phyloP scores from a whole-genome alignment of 2,329 filamentous ascomycete species.

The Cladophialophora yegresii region DNA sequence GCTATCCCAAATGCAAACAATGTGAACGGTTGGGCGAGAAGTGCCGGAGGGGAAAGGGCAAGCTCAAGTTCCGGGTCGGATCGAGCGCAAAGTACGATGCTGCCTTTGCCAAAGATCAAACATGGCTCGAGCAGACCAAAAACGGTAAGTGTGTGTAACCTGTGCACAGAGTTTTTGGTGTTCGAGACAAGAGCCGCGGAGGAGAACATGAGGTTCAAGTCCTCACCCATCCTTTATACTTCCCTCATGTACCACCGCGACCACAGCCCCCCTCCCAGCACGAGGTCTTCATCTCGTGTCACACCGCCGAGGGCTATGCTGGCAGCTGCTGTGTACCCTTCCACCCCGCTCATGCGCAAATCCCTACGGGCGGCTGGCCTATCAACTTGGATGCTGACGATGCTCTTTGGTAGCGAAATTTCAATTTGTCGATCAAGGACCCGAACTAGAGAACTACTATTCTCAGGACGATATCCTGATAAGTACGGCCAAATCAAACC shows the following conservation, averaged over 20 bases:
- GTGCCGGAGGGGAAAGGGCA: constrained; percentile 33
- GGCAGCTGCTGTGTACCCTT: constrained; percentile 19
- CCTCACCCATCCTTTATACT: constrained; percentile 20
- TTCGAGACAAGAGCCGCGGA: not conserved
- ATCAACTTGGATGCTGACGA: constrained; percentile 18
- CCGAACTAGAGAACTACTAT: constrained; percentile 37
- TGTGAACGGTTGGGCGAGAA: constrained; percentile 33
- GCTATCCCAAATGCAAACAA: constrained; percentile 34
- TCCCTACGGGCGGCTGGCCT: constrained; percentile 11
- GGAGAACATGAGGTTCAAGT: not conserved
- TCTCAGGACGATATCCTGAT: constrained; percentile 30
- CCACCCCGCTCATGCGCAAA: not conserved
- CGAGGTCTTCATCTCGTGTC: constrained; percentile 11
- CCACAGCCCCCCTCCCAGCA: constrained; percentile 7
- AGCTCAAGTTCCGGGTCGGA: constrained; percentile 36
- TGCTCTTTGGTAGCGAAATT: constrained; percentile 31
- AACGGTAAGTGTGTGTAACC: constrained; percentile 36
- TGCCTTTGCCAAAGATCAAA: constrained; percentile 35
- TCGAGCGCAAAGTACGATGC: constrained; percentile 36
- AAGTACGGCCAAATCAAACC: constrained; percentile 18
- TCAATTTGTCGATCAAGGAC: constrained; percentile 36
- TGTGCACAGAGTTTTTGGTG: constrained; percentile 4
- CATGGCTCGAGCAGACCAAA: constrained; percentile 36
- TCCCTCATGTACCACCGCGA: constrained; percentile 6
- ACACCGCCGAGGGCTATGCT: constrained; percentile 15